Conservation (phyloP, 2,329 filamentous ascomycete species). For the Trichoderma endophyticum region DNA sequence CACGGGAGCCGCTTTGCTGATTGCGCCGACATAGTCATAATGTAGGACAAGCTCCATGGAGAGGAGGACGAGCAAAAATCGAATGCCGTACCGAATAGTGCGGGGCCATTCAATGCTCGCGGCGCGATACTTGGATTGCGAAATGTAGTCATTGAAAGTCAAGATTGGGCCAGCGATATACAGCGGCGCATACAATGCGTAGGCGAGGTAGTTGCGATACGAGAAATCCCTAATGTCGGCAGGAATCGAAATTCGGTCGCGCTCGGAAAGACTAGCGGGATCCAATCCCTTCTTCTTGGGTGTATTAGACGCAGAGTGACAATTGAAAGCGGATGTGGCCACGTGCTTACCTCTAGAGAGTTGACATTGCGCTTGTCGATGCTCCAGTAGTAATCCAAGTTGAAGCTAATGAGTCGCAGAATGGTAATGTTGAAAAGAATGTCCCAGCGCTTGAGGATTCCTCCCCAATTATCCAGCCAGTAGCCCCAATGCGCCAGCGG, state of each 20-base stretch:
- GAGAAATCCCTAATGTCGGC: slow-evolving; percentile 68
- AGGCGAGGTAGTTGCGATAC: slow-evolving; percentile 86
- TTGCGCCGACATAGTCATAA: slow-evolving; percentile 90
- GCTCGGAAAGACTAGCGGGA: slow-evolving; percentile 79
- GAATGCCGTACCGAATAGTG: slow-evolving; percentile 76
- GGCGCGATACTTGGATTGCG: slow-evolving; percentile 72
- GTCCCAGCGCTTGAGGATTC: slow-evolving; percentile 88
- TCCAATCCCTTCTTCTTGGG: slow-evolving; percentile 97
- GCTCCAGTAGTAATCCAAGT: slow-evolving; percentile 95
- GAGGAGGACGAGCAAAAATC: slow-evolving; percentile 76
- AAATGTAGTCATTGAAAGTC: slow-evolving; percentile 97
- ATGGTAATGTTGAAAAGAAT: slow-evolving; percentile 97
- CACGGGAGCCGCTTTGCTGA: slow-evolving; percentile 72
- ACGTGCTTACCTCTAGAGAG: slow-evolving; percentile 71
- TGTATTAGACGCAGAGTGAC: slow-evolving; percentile 54
- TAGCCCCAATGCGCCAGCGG: slow-evolving; percentile 58
- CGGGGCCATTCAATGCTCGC: slow-evolving; percentile 67
- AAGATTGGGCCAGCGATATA: slow-evolving; percentile 92
- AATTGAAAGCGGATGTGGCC: background rate
- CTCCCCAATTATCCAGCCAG: slow-evolving; percentile 75
- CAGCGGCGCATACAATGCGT: slow-evolving; percentile 85
- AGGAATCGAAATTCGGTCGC: slow-evolving; percentile 76
- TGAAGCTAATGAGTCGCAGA: slow-evolving; percentile 90
- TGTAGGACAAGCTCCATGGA: slow-evolving; percentile 90
- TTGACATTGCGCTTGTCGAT: slow-evolving; percentile 60